phyloP scores from a whole-genome alignment of 2,329 filamentous ascomycete species.

The Microcera coccophila region DNA sequence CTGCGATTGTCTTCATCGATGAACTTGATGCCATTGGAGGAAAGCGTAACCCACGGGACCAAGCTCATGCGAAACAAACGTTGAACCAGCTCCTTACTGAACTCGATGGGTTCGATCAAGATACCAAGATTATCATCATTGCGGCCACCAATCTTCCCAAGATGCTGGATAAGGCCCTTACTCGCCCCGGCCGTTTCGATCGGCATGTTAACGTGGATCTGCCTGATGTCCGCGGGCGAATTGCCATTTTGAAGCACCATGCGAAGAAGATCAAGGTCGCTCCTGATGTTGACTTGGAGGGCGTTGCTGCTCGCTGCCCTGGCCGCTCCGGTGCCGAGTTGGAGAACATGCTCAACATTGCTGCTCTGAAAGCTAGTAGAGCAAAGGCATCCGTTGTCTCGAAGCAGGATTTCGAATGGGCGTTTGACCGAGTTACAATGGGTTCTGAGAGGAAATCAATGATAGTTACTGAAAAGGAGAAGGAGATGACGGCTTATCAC shows the following conservation, averaged over 20 bases:
- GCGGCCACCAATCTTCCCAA: slow-evolving; percentile 96
- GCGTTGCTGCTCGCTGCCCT: slow-evolving; percentile 80
- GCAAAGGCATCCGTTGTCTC: slow-evolving; percentile 71
- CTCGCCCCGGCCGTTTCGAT: slow-evolving; percentile 91
- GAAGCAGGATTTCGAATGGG: slow-evolving; percentile 87
- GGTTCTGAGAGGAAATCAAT: slow-evolving; percentile 87
- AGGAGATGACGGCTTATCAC: slow-evolving; percentile 91
- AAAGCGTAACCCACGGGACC: slow-evolving; percentile 87
- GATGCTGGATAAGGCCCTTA: slow-evolving; percentile 89
- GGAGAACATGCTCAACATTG: slow-evolving; percentile 95
- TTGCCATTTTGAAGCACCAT: slow-evolving; percentile 91
- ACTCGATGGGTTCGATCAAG: slow-evolving; percentile 93
- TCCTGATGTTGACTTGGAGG: slow-evolving; percentile 74
- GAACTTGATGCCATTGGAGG: slow-evolving; percentile 92
- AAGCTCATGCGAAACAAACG: slow-evolving; percentile 94
- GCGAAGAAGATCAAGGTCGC: slow-evolving; percentile 83
- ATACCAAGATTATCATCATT: slow-evolving; percentile 90
- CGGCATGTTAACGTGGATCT: slow-evolving; percentile 84
- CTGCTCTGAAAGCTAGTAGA: slow-evolving; percentile 90
- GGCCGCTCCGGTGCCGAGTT: slow-evolving; percentile 94
- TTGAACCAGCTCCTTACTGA: slow-evolving; percentile 96
- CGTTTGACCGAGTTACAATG: slow-evolving; percentile 97
- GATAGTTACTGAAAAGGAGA: slow-evolving; percentile 89
- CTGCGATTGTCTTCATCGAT: slow-evolving; percentile 93
- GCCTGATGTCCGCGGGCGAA: slow-evolving; percentile 87